A percentile compares a stretch with the other conserved stretches of the same genome.
These are phyloP conservation scores for Juglanconis oblonga DNA, from an alignment of 2,329 filamentous ascomycete species.

Conservation along the genomic window DNA sequence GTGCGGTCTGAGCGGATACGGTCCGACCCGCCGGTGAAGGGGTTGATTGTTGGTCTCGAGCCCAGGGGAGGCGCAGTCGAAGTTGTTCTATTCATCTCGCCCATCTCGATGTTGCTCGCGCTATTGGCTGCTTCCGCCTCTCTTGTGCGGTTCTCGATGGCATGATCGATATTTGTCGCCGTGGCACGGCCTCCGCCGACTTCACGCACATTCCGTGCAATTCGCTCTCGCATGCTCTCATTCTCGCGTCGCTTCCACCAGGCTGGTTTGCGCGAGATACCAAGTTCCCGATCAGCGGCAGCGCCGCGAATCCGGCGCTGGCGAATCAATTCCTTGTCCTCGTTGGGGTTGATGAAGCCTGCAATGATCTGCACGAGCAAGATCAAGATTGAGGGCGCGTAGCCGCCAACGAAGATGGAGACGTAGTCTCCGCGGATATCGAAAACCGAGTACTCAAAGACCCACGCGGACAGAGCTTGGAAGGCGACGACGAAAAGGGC, in stretches of 20 bases:
- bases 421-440: slow-evolving; percentile 50
- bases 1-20: slow-evolving; percentile 43
- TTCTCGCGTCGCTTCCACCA: slow-evolving; percentile 59
- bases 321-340: slow-evolving; percentile 65
- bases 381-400: slow-evolving; percentile 56
- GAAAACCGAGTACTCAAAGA: slow-evolving; percentile 57
- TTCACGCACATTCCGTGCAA: slow-evolving; percentile 54
- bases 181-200: slow-evolving; percentile 48
- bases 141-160: slow-evolving; percentile 21
- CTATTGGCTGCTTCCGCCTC: background rate
- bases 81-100: slow-evolving; percentile 24
- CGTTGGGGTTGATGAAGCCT: slow-evolving; percentile 65
- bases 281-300: slow-evolving; percentile 57
- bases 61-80: background rate
- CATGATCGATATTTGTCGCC: slow-evolving; percentile 36
- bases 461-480: slow-evolving; percentile 56
- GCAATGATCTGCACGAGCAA: slow-evolving; percentile 50
- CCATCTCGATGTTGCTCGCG: slow-evolving; percentile 25
- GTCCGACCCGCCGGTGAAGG: slow-evolving; percentile 42
- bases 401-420: slow-evolving; percentile 62
- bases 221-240: slow-evolving; percentile 47
- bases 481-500: slow-evolving; percentile 55
- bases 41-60: slow-evolving; percentile 20
- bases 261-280: slow-evolving; percentile 57
- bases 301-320: slow-evolving; percentile 59